These are phyloP conservation scores for Trichoderma arundinaceum DNA, from an alignment of 2,329 filamentous ascomycete genomes.

Conservation along the genomic window DNA sequence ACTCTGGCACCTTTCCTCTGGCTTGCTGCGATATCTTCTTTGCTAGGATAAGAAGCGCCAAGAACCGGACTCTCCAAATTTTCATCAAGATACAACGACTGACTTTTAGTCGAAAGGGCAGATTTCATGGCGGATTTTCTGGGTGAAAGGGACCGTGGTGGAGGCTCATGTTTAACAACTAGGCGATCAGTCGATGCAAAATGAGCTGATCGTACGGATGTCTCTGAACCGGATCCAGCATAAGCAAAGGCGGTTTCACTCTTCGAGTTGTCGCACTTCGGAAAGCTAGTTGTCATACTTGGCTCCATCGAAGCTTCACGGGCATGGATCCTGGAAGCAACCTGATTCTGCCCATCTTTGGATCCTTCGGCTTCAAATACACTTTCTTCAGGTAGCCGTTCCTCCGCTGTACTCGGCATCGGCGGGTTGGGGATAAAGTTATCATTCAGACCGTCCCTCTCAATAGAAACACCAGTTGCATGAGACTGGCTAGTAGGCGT, in stretches of 20 bases:
- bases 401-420: neutral
- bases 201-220: conserved; percentile 70
- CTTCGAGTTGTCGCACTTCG: neutral
- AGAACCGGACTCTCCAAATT: conserved; percentile 52
- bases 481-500: neutral
- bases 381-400: neutral
- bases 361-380: neutral
- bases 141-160: conserved; percentile 73
- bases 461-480: neutral
- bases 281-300: neutral
- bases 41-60: conserved; percentile 36
- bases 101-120: conserved; percentile 58
- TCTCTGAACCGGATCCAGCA: conserved; percentile 56
- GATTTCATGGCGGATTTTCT: conserved; percentile 79
- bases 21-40: conserved; percentile 47
- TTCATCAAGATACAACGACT: conserved; percentile 53
- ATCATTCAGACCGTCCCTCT: neutral
- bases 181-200: conserved; percentile 66
- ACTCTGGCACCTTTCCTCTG: conserved; percentile 73
- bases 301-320: neutral
- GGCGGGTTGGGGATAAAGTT: neutral
- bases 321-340: neutral
- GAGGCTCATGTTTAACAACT: conserved; percentile 69
- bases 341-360: neutral
- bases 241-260: neutral